Base-by-base conservation (phyloP, 73 alveolate species). In the Uronychia setigera region DNA sequence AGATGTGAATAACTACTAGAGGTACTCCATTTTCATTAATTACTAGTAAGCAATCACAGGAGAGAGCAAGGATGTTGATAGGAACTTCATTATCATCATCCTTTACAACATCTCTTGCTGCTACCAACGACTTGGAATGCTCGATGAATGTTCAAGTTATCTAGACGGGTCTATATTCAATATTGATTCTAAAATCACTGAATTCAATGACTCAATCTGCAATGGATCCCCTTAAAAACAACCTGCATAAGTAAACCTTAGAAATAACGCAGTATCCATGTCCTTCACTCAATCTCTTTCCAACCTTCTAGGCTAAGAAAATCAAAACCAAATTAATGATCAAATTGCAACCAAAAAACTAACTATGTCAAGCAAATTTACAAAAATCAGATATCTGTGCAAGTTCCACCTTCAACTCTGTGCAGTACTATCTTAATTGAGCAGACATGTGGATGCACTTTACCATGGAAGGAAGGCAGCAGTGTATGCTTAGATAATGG, bases 361-460 rank as follows among this genome's bases (percentile, higher is more conserved):
- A 59, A 84, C 76, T 84, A 67, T 83, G 35, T 78, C 91, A 0
- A 76, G 81, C 30, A 83, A 92, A 33, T 80, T 96, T 32, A 87
- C 87, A 87, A 97, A 96, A 85, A 87, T 87, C 83, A 82, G 98
- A 79, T 96, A 93, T 80, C 83, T 92, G 80, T 94, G 98, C 74
- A 96, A 96, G 84, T 87, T 90, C 83, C 96, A 95, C 85, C 91
- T 96, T 29, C 98, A 96, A 85, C 91, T 96, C 84, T 96, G 99
- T 82, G 99, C 99, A 26, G 97, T 95, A 11, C 88, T 96, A 26
- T 81, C 96, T 58, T 95, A 96, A 81, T 92, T 95, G 34, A 96
- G 92, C 80, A 81, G 90, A 30, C 99, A 96, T 75, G 88, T 84
- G 33, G 97, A 92, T 33, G 99, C 99, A 0, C 88, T 96, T 46